phyloP scores from a whole-genome alignment of 495 filamentous ascomycete genomes.

The Recurvomyces mirabilis region DNA sequence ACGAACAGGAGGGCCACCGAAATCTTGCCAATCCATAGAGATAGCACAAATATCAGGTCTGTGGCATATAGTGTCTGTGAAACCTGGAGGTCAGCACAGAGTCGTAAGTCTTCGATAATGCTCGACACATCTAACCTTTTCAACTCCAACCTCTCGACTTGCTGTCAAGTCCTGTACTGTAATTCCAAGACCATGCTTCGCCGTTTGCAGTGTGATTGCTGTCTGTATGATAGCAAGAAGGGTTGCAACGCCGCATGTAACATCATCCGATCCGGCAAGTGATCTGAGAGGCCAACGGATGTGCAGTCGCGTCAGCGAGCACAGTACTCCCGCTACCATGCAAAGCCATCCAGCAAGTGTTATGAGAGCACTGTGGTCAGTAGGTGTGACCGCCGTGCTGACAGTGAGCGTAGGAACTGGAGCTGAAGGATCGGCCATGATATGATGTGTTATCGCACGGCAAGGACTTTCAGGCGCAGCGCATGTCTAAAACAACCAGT shows the following conservation, averaged over 20 bases:
- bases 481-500: too few relatives aligned
- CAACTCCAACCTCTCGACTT: neutral
- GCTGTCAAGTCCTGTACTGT: neutral
- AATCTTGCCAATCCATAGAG: neutral
- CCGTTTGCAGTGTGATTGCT: neutral
- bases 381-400: neutral
- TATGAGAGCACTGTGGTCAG: neutral
- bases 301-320: neutral
- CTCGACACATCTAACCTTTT: neutral
- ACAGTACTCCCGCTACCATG: neutral
- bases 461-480: too few relatives aligned
- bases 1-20: neutral
- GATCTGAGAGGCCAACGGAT: neutral
- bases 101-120: neutral
- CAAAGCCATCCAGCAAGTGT: neutral
- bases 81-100: neutral
- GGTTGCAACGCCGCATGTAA: neutral
- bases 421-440: neutral
- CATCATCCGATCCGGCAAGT: neutral
- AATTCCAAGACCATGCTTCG: neutral
- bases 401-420: neutral
- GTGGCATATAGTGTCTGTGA: neutral
- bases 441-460: too few relatives aligned
- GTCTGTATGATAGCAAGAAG: neutral
- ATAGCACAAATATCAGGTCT: neutral